These are phyloP conservation scores for Trametes cubensis DNA, from an alignment of 768 basidiomycete genomes.

Conservation along the genomic window DNA sequence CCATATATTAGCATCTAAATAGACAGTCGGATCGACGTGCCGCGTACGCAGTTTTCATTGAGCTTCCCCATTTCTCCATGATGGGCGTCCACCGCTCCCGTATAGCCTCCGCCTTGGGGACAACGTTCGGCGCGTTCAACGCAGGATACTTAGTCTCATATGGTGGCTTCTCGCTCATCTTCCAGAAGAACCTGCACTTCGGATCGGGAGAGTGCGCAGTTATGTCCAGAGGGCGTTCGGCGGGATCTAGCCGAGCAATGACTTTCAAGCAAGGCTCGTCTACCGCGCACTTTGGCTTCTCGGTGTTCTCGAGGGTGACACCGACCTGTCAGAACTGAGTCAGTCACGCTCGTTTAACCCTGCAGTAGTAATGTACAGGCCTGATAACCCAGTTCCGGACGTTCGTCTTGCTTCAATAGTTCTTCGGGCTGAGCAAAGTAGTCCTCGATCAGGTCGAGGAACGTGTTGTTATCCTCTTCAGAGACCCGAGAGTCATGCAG, in stretches of 20 bases:
- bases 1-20: conserved; percentile 3
- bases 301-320: conserved; percentile 95
- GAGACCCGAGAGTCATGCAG: conserved; percentile 84
- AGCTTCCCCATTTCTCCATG: conserved; percentile 85
- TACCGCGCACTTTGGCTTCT: conserved; percentile 85
- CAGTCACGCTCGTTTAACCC: background rate
- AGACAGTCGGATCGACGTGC: background rate
- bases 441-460: conserved; percentile 90
- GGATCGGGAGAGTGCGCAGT: conserved; percentile 83
- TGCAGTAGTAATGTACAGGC: conserved; percentile 47
- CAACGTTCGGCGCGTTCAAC: conserved; percentile 80
- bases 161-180: conserved; percentile 73
- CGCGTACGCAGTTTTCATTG: conserved; percentile 86
- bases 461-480: conserved; percentile 77
- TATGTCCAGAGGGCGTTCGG: conserved; percentile 86
- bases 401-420: conserved; percentile 72
- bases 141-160: conserved; percentile 78
- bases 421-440: conserved; percentile 80
- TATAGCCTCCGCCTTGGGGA: conserved; percentile 64
- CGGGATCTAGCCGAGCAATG: conserved; percentile 73
- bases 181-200: conserved; percentile 94
- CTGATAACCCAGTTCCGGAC: conserved; percentile 87
- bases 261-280: conserved; percentile 81
- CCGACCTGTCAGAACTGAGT: conserved; percentile 50
- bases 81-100: conserved; percentile 64